These are phyloP conservation scores for Fusarium clavum DNA, from an alignment of 2,329 filamentous ascomycete genomes.

Conservation along the genomic window DNA sequence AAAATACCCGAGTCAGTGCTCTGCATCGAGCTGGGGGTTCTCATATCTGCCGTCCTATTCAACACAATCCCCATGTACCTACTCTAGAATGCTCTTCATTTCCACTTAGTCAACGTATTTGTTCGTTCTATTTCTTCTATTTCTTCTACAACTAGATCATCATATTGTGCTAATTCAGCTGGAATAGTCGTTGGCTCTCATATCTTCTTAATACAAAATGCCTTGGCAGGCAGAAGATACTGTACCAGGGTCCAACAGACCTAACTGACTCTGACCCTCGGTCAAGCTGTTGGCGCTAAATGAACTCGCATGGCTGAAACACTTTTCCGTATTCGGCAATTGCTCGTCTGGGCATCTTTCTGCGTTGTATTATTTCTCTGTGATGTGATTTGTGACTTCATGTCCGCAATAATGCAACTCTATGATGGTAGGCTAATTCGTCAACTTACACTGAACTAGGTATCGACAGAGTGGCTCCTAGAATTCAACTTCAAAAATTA, in stretches of 20 bases:
- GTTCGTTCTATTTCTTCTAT: not conserved
- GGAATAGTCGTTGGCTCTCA: not conserved
- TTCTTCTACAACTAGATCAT: not conserved
- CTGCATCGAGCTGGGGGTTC: not conserved
- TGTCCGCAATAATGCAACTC: not conserved
- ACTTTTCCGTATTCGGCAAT: slow-evolving; percentile 38
- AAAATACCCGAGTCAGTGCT: not conserved
- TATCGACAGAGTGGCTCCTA: not conserved
- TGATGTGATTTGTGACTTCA: not conserved
- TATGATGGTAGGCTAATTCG: not conserved
- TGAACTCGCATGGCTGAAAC: slow-evolving; percentile 13
- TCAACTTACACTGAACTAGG: not conserved
- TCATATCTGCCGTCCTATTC: not conserved
- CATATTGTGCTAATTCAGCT: not conserved
- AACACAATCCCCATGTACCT: not conserved
- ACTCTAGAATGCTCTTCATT: not conserved
- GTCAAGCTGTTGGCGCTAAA: slow-evolving; percentile 22
- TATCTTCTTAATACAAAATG: slow-evolving; percentile 2
- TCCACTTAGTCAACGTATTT: not conserved
- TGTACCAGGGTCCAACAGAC: not conserved
- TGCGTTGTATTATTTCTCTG: slow-evolving; percentile 8
- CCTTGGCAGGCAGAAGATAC: slow-evolving; percentile 6
- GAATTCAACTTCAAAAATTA: not conserved
- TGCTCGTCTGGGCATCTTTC: slow-evolving; percentile 33
- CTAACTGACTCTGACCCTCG: slow-evolving; percentile 6